These are phyloP conservation scores for Scheffersomyces quercinus DNA, from an alignment of 1,139 yeast species.

Conservation along the genomic window DNA sequence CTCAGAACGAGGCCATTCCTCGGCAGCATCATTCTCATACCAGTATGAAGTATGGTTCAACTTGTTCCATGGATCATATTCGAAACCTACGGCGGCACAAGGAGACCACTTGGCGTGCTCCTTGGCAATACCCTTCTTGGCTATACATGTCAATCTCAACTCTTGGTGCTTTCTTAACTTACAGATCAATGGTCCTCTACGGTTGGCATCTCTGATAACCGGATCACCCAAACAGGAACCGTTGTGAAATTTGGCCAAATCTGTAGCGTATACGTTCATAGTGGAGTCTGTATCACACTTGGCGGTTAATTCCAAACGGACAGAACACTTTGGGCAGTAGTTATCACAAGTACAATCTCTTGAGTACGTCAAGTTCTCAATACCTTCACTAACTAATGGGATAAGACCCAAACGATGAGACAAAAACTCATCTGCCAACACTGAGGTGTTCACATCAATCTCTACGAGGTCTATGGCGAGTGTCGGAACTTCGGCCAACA, in stretches of 20 bases:
- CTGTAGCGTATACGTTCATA: slow-evolving; percentile 87
- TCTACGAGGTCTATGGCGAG: slow-evolving; percentile 95
- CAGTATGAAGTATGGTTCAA: slow-evolving; percentile 93
- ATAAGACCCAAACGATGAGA: slow-evolving; percentile 91
- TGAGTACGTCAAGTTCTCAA: slow-evolving; percentile 76
- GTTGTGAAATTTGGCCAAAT: slow-evolving; percentile 58
- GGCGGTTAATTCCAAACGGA: slow-evolving; percentile 81
- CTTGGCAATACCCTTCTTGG: slow-evolving; percentile 96
- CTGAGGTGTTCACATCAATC: slow-evolving; percentile 89
- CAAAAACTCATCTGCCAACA: slow-evolving; percentile 93
- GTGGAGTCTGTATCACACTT: slow-evolving; percentile 86
- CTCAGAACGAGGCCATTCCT: slow-evolving; percentile 89
- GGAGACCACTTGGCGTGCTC: slow-evolving; percentile 99
- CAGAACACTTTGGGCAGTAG: slow-evolving; percentile 93
- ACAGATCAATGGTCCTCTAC: slow-evolving; percentile 85
- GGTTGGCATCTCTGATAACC: slow-evolving; percentile 72
- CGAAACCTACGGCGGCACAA: slow-evolving; percentile 95
- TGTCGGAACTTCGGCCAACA: slow-evolving; percentile 96
- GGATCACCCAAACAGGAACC: slow-evolving; percentile 72
- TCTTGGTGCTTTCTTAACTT: slow-evolving; percentile 94
- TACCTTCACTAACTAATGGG: slow-evolving; percentile 83
- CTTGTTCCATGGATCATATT: slow-evolving; percentile 99
- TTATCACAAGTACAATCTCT: slow-evolving; percentile 98
- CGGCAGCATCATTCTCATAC: slow-evolving; percentile 87
- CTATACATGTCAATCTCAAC: slow-evolving; percentile 83